Evolutionary conservation across 164 flowering plant genomes (phyloP), one percentile per base, ranked within the genome.

Genomic region (Aristolochia fimbriata): DNA sequence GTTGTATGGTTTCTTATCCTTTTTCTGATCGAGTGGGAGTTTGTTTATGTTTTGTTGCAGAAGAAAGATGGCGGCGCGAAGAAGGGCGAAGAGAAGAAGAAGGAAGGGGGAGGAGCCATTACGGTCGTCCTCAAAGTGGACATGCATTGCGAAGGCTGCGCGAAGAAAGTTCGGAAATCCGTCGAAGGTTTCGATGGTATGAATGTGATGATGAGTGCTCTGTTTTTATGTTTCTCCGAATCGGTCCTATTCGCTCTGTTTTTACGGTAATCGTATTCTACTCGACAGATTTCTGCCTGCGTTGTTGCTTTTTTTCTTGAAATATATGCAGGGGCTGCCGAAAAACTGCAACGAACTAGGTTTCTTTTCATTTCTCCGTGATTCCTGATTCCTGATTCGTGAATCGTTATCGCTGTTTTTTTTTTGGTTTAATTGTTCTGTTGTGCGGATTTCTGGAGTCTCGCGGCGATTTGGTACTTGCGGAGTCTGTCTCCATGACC

Each of bases 141-240:
- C 61, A 68, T 92, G 88, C 98, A 92, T 76, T 92, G 98, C 57
- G 89, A 85, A 33, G 96, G 96, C 0, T 92, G 98, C 54, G 93
- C 88, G 4, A 75, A 77, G 71, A 91, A 85, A 74, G 73, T 88
- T 71, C 75, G 61, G 53, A 70, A 71, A 33, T 68, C 76, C 46
- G 65, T 87, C 53, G 70, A 63, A 22, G 60, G 64, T 17, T 71
- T 75, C 17, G 77, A 79, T 17, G 98, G 97, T 37, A 37, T 91
- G 78, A 24, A 8, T 11, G n/a, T 41, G n/a, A n/a, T n/a, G n/a
- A n/a, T n/a, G n/a, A n/a, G n/a, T n/a, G n/a, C n/a, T n/a, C n/a
- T n/a, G n/a, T 25, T 0, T 57, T 15, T 16, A 8, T 33, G 41
- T 58, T 58, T 50, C 31, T 10, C n/a, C 21, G 57, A 15, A 2